Conservation (phyloP, 306 rosid genomes). For the Senna tora region DNA sequence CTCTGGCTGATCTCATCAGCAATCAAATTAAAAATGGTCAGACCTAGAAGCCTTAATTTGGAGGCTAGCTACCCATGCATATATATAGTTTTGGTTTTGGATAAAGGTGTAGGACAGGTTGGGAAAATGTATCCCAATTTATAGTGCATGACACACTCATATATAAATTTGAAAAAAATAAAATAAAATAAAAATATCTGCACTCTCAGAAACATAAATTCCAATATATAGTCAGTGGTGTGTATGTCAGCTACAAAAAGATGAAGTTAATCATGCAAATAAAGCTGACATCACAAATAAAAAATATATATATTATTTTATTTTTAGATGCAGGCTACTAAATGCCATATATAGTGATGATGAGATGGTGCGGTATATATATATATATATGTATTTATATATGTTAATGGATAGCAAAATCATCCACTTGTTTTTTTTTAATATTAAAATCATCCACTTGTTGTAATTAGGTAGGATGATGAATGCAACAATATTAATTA, state of each 20-base stretch:
- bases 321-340: not conserved
- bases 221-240: not conserved
- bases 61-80: too few species aligned
- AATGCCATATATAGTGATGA: not conserved
- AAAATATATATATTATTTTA: too few species aligned
- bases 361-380: too few species aligned
- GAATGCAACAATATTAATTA: too few species aligned
- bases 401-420: too few species aligned
- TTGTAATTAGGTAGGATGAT: too few species aligned
- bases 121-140: not conserved
- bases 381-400: too few species aligned
- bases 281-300: not conserved
- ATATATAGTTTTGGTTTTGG: too few species aligned
- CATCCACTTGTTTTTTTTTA: too few species aligned
- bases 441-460: too few species aligned
- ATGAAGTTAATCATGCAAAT: not conserved
- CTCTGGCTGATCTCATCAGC: slow-evolving; percentile 5
- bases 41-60: too few species aligned
- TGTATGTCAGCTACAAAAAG: not conserved
- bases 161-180: too few species aligned
- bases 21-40: slow-evolving; percentile 11
- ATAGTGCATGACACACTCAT: not conserved
- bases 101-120: not conserved
- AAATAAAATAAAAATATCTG: not conserved
- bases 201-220: not conserved